phyloP scores from a whole-genome alignment of 306 rosid genomes.

The Acacia crassicarpa region DNA sequence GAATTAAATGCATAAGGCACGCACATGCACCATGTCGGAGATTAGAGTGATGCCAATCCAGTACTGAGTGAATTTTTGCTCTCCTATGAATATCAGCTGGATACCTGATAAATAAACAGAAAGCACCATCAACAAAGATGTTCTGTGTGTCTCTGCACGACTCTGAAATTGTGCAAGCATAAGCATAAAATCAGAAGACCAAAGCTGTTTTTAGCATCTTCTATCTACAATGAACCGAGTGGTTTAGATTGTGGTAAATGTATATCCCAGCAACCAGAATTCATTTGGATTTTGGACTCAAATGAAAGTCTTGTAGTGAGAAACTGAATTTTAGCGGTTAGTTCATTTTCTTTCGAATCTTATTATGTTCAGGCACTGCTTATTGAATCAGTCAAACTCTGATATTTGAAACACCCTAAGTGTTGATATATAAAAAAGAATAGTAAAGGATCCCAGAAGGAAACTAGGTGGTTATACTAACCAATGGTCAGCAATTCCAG shows the following conservation, averaged over 20 bases:
- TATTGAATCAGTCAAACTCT: neutral
- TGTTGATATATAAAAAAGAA: neutral
- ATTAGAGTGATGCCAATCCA: constrained; percentile 96
- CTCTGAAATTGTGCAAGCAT: neutral
- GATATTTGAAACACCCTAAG: neutral
- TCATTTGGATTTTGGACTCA: constrained; percentile 3
- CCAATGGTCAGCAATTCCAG: constrained; percentile 83
- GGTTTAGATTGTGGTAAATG: constrained; percentile 21
- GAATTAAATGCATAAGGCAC: constrained; percentile 36
- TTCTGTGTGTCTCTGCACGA: neutral
- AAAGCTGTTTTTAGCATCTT: neutral
- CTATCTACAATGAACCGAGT: neutral
- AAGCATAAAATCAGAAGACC: neutral
- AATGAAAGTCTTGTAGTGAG: neutral
- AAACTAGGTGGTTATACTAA: constrained; percentile 42
- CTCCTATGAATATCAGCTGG: constrained; percentile 68
- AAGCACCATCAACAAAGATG: constrained; percentile 4
- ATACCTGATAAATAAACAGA: constrained; percentile 53
- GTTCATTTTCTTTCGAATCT: neutral
- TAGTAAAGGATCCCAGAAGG: constrained; percentile 10
- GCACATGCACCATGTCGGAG: constrained; percentile 78
- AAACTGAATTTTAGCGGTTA: neutral
- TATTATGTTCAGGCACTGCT: neutral
- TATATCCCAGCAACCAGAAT: neutral
- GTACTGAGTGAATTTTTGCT: constrained; percentile 72